Percentiles rank a stretch among this genome's conserved stretches.
These are phyloP conservation scores for Cylindrotheca closterium DNA, from an alignment of 108 stramenopile genomes.

Conservation along the genomic window DNA sequence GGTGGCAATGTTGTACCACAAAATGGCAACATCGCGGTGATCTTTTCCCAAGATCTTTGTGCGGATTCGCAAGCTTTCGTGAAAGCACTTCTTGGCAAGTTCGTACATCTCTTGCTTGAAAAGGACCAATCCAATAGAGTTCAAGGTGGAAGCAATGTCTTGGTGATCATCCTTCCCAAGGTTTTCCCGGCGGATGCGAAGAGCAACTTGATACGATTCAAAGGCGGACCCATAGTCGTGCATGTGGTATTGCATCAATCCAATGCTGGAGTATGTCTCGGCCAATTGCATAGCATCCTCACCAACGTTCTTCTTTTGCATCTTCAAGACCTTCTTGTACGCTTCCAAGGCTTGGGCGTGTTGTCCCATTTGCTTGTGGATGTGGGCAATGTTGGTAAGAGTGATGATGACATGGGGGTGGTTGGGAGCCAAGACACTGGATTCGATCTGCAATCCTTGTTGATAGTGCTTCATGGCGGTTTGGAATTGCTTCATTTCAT, in stretches of 20 bases:
- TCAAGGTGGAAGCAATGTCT: slow-evolving; percentile 60
- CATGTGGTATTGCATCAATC: slow-evolving; percentile 53
- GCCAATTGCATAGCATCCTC: slow-evolving; percentile 35
- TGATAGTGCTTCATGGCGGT: slow-evolving; percentile 57
- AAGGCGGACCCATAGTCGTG: slow-evolving; percentile 51
- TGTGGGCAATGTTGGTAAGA: slow-evolving; percentile 40
- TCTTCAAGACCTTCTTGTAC: slow-evolving; percentile 38
- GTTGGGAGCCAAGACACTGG: slow-evolving; percentile 30
- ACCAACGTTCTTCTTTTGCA: slow-evolving; percentile 39
- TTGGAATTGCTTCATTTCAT: slow-evolving; percentile 51
- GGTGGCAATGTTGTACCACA: slow-evolving; percentile 59
- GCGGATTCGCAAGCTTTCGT: slow-evolving; percentile 57
- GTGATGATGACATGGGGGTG: slow-evolving; percentile 57
- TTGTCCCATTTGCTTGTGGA: slow-evolving; percentile 45
- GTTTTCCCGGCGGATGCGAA: slow-evolving; percentile 51
- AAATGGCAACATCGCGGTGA: slow-evolving; percentile 49
- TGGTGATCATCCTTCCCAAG: slow-evolving; percentile 52
- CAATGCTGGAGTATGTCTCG: slow-evolving; percentile 52
- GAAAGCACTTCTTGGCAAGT: slow-evolving; percentile 58
- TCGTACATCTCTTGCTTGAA: slow-evolving; percentile 59
- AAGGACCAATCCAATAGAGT: slow-evolving; percentile 58
- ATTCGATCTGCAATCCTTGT: slow-evolving; percentile 60
- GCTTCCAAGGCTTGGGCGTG: slow-evolving; percentile 36
- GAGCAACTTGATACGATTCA: slow-evolving; percentile 55
- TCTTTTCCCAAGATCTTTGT: slow-evolving; percentile 37